phyloP scores from a whole-genome alignment of 805 yeast species.

The Schizosaccharomyces osmophilus region DNA sequence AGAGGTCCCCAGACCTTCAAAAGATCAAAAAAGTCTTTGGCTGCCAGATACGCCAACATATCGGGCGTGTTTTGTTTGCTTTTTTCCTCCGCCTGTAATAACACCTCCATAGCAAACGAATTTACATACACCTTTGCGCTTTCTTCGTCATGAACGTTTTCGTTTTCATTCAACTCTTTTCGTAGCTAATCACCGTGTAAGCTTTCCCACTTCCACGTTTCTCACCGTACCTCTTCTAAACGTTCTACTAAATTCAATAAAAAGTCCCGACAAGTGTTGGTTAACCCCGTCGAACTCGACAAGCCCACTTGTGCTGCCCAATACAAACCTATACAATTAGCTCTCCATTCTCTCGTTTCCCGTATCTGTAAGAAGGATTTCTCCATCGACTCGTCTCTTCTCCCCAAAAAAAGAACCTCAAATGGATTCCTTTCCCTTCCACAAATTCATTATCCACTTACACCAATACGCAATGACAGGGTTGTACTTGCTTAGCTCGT shows the following conservation, averaged over 20 bases:
- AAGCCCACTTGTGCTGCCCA: not conserved
- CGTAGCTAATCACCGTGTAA: not conserved
- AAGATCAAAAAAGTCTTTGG: not conserved
- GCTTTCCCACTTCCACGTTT: not conserved
- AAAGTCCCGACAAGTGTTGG: not conserved
- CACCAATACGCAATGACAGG: not conserved
- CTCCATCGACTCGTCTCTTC: too few relatives aligned
- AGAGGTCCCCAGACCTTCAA: not conserved
- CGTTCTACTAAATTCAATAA: not conserved
- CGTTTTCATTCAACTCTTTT: not conserved
- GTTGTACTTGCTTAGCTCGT: not conserved
- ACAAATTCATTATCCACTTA: not conserved
- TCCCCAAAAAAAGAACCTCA: too few relatives aligned
- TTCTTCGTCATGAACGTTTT: not conserved
- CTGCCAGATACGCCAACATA: not conserved
- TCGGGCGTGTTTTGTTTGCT: not conserved
- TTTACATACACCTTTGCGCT: not conserved
- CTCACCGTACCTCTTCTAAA: not conserved
- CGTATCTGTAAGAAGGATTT: too few relatives aligned
- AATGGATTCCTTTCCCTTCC: not conserved
- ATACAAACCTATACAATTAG: not conserved
- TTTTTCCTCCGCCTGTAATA: not conserved
- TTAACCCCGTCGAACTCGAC: not conserved
- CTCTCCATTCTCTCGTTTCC: too few relatives aligned
- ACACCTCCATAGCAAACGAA: not conserved